A percentile compares a stretch with the other conserved stretches of the same genome.
These are phyloP conservation scores for Punctularia strigosozonata DNA, from an alignment of 768 basidiomycete species.

Conservation along the genomic window DNA sequence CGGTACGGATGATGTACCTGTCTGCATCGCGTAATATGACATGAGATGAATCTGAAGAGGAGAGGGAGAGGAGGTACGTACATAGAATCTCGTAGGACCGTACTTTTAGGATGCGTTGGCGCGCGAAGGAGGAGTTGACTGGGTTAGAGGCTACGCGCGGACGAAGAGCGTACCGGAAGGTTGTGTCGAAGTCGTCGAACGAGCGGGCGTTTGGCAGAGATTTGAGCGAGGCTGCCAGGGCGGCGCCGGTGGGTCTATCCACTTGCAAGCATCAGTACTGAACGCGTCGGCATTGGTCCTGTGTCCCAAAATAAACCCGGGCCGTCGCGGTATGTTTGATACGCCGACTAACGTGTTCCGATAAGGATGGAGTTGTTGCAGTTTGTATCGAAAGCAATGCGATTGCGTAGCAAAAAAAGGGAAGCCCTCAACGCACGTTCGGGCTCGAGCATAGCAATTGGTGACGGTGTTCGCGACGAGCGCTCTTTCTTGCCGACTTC, in stretches of 20 bases:
- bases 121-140: conserved; percentile 51
- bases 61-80: conserved; percentile 15
- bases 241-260: conserved; percentile 48
- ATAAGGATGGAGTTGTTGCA: no score
- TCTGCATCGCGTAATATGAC: conserved; percentile 24
- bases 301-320: no score
- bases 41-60: not conserved
- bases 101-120: conserved; percentile 61
- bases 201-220: conserved; percentile 57
- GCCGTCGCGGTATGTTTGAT: no score
- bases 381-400: no score
- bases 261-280: conserved; percentile 5
- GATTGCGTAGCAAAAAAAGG: no score
- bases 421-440: no score
- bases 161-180: conserved; percentile 73
- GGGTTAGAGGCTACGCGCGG: conserved; percentile 70
- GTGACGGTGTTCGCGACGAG: no score
- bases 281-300: no score
- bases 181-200: conserved; percentile 81
- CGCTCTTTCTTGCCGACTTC: no score
- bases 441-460: no score
- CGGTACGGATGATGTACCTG: conserved; percentile 52
- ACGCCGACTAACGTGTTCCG: no score
- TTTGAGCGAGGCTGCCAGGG: conserved; percentile 46
- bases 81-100: conserved; percentile 87